Evolutionary conservation across 2,329 filamentous ascomycete genomes (phyloP), one percentile per base, ranked within the genome.

Genomic region (Penicillium sp.): DNA sequence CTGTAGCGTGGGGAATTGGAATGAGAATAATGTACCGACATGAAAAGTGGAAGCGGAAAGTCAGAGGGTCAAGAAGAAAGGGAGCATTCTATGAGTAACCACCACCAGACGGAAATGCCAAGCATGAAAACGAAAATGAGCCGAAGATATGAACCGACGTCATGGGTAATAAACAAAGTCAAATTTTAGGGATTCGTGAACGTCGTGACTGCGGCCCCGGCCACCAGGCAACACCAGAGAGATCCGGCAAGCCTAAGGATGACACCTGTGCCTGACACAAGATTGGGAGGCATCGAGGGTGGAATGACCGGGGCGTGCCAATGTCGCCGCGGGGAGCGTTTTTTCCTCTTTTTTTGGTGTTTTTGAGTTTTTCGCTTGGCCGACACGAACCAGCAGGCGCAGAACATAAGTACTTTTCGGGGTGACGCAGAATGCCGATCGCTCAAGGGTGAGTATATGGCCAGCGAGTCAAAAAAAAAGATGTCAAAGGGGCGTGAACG

Each of bases 61-160:
- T 17, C 50, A 48, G 54, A 39, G 32, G 42, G 36, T 41, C 56
- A 56, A 49, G 45, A 53, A 47, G 50, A 57, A 53, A 50, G 45
- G 55, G 59, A 54, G 32, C 55, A 57, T 56, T 67, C 63, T 67
- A 67, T 66, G 50, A 57, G 56, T 57, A 59, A 56, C 54, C 59
- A 59, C 54, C 54, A 58, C 59, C 53, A 59, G 58, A 57, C 42
- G 37, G 51, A 60, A 64, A 63, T 64, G 69, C 65, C 58, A 46
- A 52, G 46, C 48, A 60, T 54, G 51, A 55, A 45, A 58, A 56
- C 49, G 50, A 56, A 48, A 53, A 52, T 53, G 33, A 36, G 39
- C 36, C 52, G 52, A 48, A 50, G 49, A 47, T 42, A 56, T 55
- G 46, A 54, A 55, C 53, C 58, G 59, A 61, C 60, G 43, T 48